Base-by-base conservation (phyloP, 2,329 filamentous ascomycete genomes). In the Sphaerulina vaccinii region DNA sequence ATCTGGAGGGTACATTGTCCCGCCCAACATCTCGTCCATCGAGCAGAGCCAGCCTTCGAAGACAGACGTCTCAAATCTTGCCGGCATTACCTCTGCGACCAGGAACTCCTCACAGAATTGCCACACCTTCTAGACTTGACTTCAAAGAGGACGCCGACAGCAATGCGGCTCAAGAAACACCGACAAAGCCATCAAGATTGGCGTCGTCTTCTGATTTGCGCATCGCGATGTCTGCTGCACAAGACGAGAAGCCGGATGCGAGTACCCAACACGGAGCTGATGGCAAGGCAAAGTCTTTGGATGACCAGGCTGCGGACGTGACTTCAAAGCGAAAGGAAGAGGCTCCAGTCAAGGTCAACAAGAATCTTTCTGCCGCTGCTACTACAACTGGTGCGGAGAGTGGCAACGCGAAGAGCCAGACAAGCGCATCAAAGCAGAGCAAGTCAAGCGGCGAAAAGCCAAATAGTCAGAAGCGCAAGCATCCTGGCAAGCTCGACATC, bases 401-500 rank as follows among this genome's bases (percentile, higher is more conserved):
- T 32, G 27, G 27, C 27, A 32, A 9, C 1, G 16, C 15, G 9
- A 47, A 46, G 41, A 32, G 21, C 38, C 21, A 35, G n/a, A 37
- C 52, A 38, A 40, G 54, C 13, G 33, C 54, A 2, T 49, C 55
- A 18, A 61, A 57, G 5, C 54, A 52, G 15, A 55, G 39, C 27
- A 64, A 60, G 36, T 11, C 46, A 15, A 55, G 53, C 8, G 43
- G 32, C 16, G 56, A 55, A 35, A 58, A 58, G 41, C 36, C 49
- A 18, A 61, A 66, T 13, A 51, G 58, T 43, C 32, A 53, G 45
- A 63, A 69, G 56, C 61, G 65, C 4, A 66, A 76, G 49, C 72
- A 69, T 51, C 75, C 73, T 29, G 73, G 74, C 13, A 77, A 76
- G 54, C 67, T 78, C 10, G 74, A 77, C 50, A 77, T 77, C 23